phyloP scores from a whole-genome alignment of 2,329 filamentous ascomycete species.

The Lizonia empirigonia region DNA sequence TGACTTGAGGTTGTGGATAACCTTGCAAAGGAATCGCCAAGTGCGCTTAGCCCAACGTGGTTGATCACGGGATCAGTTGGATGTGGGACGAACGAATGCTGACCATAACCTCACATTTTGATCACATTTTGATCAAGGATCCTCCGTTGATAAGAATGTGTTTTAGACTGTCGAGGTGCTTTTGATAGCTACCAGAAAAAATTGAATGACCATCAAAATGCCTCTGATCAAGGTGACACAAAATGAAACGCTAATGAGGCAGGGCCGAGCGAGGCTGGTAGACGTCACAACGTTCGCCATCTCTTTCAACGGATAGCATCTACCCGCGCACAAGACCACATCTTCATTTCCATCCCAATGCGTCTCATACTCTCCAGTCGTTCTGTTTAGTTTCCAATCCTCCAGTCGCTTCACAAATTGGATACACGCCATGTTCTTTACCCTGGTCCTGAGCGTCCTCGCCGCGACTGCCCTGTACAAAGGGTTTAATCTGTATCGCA shows the following conservation, averaged over 20 bases:
- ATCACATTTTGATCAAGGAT: neutral
- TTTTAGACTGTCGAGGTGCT: neutral
- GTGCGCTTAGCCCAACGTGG: neutral
- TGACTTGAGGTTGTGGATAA: conserved; percentile 10
- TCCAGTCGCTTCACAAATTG: conserved; percentile 5
- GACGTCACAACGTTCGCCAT: conserved; percentile 29
- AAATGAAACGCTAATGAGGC: conserved; percentile 41
- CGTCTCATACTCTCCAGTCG: conserved; percentile 2
- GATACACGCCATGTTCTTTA: conserved; percentile 15
- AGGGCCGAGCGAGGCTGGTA: conserved; percentile 17
- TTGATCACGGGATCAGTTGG: neutral
- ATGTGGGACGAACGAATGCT: conserved; percentile 3
- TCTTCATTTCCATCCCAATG: conserved; percentile 8
- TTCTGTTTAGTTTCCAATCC: conserved; percentile 3
- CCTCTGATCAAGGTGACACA: conserved; percentile 7
- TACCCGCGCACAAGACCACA: conserved; percentile 15
- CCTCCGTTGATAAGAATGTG: neutral
- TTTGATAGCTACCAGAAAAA: neutral
- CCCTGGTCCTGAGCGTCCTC: conserved; percentile 33
- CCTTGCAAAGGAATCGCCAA: neutral
- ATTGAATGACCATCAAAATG: neutral
- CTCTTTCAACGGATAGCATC: conserved; percentile 13
- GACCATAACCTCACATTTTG: conserved; percentile 3
- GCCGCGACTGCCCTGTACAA: conserved; percentile 41
- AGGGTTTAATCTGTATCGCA: conserved; percentile 42